A percentile compares a stretch with the other conserved stretches of the same genome.
phyloP scores from a whole-genome alignment of 768 basidiomycete genomes.

The Russula dissimulans region DNA sequence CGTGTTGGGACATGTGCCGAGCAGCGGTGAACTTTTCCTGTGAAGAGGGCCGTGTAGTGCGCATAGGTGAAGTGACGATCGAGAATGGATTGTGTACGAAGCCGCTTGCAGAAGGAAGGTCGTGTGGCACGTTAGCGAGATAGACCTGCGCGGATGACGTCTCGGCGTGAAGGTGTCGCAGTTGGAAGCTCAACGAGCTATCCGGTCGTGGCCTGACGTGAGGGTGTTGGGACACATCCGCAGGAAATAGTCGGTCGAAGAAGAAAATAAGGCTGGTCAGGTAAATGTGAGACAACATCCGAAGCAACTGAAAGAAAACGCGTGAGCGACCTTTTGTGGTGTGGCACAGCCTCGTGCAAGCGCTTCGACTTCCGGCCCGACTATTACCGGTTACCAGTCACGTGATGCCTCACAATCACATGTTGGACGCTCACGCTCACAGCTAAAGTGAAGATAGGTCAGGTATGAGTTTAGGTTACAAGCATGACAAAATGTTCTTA shows the following conservation, averaged over 20 bases:
- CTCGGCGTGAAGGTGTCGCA: constrained; percentile 57
- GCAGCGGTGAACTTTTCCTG: neutral
- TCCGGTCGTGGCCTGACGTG: neutral
- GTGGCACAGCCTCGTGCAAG: too few relatives aligned
- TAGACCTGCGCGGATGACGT: constrained; percentile 45
- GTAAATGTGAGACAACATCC: constrained; percentile 9
- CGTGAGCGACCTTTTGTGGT: neutral
- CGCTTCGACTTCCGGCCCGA: too few relatives aligned
- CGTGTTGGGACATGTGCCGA: constrained; percentile 22
- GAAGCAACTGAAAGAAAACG: neutral
- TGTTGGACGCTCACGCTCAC: too few relatives aligned
- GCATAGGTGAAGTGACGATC: neutral
- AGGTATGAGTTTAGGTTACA: too few relatives aligned
- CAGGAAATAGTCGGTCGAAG: constrained; percentile 1
- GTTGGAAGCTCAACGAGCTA: constrained; percentile 40
- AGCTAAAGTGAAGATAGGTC: too few relatives aligned
- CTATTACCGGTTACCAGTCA: too few relatives aligned
- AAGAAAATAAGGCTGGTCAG: constrained; percentile 8
- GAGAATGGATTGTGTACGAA: constrained; percentile 23
- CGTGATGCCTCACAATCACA: too few relatives aligned
- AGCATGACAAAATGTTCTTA: too few relatives aligned
- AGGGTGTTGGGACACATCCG: neutral
- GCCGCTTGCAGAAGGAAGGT: constrained; percentile 21
- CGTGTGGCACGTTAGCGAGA: constrained; percentile 42
- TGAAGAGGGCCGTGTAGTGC: constrained; percentile 3